Evolutionary conservation across 345 rosid genomes (phyloP).

Genomic region (Kandelia obovata): DNA sequence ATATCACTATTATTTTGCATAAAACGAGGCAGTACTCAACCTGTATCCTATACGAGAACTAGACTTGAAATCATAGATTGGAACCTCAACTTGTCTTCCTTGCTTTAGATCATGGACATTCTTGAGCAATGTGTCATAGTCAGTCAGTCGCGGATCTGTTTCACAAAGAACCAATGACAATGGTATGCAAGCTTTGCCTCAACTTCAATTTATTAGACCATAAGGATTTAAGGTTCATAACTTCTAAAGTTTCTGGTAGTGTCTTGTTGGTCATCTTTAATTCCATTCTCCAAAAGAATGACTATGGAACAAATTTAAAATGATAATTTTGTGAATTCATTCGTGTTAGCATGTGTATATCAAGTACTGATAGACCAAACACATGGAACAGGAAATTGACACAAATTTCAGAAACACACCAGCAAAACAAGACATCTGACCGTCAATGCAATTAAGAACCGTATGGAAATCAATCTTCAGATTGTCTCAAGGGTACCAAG

Average conservation of each 20-base stretch:
- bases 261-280: not conserved
- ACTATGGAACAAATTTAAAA: not conserved
- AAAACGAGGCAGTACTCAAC: constrained; percentile 34
- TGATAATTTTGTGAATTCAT: not conserved
- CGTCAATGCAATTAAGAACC: no score
- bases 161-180: constrained; percentile 16
- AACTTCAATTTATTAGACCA: not conserved
- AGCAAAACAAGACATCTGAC: no score
- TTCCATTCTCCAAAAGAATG: not conserved
- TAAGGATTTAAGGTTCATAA: not conserved
- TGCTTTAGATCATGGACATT: constrained; percentile 73
- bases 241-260: not conserved
- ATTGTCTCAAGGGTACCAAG: not conserved
- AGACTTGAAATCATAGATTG: constrained; percentile 92
- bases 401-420: not conserved
- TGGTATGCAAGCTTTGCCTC: constrained; percentile 10
- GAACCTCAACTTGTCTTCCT: constrained; percentile 76
- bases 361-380: no score
- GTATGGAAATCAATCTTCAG: no score
- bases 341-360: no score
- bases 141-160: constrained; percentile 96
- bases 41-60: constrained; percentile 93
- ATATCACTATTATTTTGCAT: constrained; percentile 8
- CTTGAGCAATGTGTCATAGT: constrained; percentile 82
- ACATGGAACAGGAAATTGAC: not conserved